A percentile compares a stretch with the other conserved stretches of the same genome.
These are phyloP conservation scores for Camelina neglecta DNA, from an alignment of 345 rosid genomes.

Conservation along the genomic window DNA sequence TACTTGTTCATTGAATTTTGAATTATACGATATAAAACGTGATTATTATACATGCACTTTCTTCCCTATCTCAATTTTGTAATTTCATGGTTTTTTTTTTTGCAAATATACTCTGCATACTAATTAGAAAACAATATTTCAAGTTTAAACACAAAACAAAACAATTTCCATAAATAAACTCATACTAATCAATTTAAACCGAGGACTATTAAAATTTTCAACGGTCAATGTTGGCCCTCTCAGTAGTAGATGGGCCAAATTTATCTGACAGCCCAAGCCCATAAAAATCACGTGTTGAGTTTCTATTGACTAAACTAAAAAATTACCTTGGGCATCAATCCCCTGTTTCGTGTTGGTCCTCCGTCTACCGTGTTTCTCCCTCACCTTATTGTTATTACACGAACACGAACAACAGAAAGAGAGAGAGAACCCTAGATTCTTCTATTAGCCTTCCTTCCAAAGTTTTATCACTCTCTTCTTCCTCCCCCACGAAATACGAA, in stretches of 20 bases:
- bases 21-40: not conserved
- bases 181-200: not conserved
- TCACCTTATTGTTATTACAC: constrained; percentile 4
- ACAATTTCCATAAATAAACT: too few species aligned
- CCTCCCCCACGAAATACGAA: not conserved
- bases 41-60: not conserved
- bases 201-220: not conserved
- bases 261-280: constrained; percentile 16
- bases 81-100: too few species aligned
- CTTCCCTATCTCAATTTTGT: not conserved
- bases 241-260: constrained; percentile 2
- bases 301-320: not conserved
- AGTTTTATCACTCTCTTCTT: not conserved
- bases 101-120: too few species aligned
- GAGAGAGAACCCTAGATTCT: constrained; percentile 41
- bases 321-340: constrained; percentile 33
- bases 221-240: constrained; percentile 2
- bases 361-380: not conserved
- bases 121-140: too few species aligned
- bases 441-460: constrained; percentile 16
- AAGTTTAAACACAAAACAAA: too few species aligned
- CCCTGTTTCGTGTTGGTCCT: constrained; percentile 27
- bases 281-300: not conserved
- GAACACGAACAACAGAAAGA: constrained; percentile 17
- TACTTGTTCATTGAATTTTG: not conserved